These are phyloP conservation scores for Aeschynomene evenia DNA, from an alignment of 306 rosid species.

Conservation along the genomic window DNA sequence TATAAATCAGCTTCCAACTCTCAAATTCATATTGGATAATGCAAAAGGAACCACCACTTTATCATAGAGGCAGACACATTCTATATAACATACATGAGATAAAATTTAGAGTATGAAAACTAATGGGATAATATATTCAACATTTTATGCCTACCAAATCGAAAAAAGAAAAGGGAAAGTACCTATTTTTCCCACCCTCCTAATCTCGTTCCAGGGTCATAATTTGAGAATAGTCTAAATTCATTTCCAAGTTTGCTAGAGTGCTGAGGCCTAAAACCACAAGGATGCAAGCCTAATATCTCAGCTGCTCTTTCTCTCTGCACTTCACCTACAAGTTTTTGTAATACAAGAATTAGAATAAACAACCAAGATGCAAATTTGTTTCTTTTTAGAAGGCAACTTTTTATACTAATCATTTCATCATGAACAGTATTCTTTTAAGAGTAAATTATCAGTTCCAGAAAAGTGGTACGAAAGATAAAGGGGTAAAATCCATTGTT, in stretches of 20 bases:
- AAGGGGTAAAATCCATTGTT: neutral
- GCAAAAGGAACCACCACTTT: neutral
- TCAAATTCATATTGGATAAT: slow-evolving; percentile 22
- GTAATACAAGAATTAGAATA: neutral
- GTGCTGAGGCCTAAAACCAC: slow-evolving; percentile 81
- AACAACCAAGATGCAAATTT: neutral
- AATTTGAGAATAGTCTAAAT: slow-evolving; percentile 79
- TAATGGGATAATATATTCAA: neutral
- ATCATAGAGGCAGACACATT: neutral
- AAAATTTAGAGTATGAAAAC: neutral
- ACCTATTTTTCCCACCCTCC: slow-evolving; percentile 75
- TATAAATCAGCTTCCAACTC: slow-evolving; percentile 7
- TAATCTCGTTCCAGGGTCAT: slow-evolving; percentile 78
- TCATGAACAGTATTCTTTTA: slow-evolving; percentile 1
- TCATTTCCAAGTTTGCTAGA: slow-evolving; percentile 86
- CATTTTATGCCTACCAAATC: neutral
- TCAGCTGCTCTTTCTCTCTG: slow-evolving; percentile 86
- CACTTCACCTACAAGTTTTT: slow-evolving; percentile 67
- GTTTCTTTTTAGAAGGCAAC: neutral
- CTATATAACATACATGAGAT: neutral
- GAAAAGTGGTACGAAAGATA: neutral
- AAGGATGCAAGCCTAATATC: slow-evolving; percentile 77
- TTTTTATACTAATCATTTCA: slow-evolving; percentile 5
- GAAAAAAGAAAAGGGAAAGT: neutral
- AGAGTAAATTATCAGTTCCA: neutral